A percentile compares a stretch with the other conserved stretches of the same genome.
phyloP scores from a whole-genome alignment of 495 filamentous ascomycete genomes.

The Aspergillus mulundensis region DNA sequence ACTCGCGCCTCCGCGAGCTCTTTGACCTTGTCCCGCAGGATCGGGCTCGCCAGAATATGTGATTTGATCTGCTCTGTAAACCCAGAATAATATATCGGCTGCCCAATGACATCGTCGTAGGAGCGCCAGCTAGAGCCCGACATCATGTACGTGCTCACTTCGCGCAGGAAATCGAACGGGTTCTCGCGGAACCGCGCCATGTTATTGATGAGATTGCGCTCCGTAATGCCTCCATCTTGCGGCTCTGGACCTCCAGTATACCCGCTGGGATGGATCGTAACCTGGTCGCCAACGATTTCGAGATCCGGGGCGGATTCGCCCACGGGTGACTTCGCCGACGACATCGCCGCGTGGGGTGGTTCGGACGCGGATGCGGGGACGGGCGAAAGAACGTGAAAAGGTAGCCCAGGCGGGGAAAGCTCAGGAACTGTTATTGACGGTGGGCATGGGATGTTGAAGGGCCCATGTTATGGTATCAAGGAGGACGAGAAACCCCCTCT shows the following conservation, averaged over 20 bases:
- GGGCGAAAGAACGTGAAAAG: background rate
- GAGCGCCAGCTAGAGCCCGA: slow-evolving; percentile 89
- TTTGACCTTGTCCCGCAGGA: slow-evolving; percentile 67
- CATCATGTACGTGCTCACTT: slow-evolving; percentile 78
- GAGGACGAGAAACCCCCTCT: background rate
- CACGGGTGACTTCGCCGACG: slow-evolving; percentile 31
- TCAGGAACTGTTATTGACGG: background rate
- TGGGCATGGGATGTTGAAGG: slow-evolving; percentile 14
- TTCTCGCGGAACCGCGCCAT: slow-evolving; percentile 76
- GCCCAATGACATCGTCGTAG: slow-evolving; percentile 86
- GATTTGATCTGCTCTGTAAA: slow-evolving; percentile 87
- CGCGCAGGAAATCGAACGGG: slow-evolving; percentile 78
- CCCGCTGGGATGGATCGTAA: slow-evolving; percentile 77
- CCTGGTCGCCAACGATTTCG: slow-evolving; percentile 72
- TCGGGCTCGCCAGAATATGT: slow-evolving; percentile 65
- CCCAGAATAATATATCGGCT: slow-evolving; percentile 88
- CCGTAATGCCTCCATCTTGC: slow-evolving; percentile 46
- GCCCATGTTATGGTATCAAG: slow-evolving; percentile 5
- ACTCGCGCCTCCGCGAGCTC: slow-evolving; percentile 74
- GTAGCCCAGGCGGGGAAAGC: slow-evolving; percentile 2
- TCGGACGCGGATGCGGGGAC: slow-evolving; percentile 11
- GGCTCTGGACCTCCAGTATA: slow-evolving; percentile 44
- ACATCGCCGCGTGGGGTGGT: slow-evolving; percentile 23
- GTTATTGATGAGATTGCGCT: slow-evolving; percentile 72
- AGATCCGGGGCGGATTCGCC: slow-evolving; percentile 68